Evolutionary conservation across 1,284 basidiomycete species (phyloP), one percentile per base, ranked within the genome.

Genomic region (Heterobasidion occidentale): DNA sequence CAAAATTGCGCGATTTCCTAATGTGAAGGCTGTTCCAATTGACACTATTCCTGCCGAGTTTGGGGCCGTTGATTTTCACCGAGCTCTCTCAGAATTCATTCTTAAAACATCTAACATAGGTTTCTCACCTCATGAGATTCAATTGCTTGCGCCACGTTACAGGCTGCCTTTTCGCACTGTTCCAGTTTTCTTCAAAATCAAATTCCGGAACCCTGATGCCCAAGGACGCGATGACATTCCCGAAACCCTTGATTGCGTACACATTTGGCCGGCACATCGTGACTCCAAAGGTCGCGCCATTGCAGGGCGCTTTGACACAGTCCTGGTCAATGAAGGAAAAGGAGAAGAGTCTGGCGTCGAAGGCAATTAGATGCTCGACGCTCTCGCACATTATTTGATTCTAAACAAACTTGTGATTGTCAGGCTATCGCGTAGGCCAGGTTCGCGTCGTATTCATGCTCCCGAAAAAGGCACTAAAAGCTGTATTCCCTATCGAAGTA

Each of bases 361-460:
- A 19, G 49, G 54, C 52, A 47, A 33, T 56, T 27, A 17, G 36
- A 44, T 38, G 15, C 20, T 45, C 42, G 44, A 20, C 46, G 14
- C 46, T 2, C 35, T 54, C 6, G n/a, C 20, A 20, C 20, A 20
- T 20, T 46, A 14, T 17, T 14, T 27, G 36, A 19, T 48, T 33
- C 19, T 46, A 38, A 19, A 9, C 42, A 44, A 12, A 14, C 2
- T 44, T 47, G 46, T n/a, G 6, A 19, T 17, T 47, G 9, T 3
- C 54, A 64, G 64, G 60, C 6, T 60, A 66, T 38, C 61, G 59
- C 46, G 58, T 65, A 46, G 65, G 61, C 0, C 62, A 62, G 15
- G 56, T 68, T 17, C 61, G 60, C 7, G 65, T 60, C 3, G 57
- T 67, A 11, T 68, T 68, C 58, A 55, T 46, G 19, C 57, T 68